A percentile compares a stretch with the other conserved stretches of the same genome.
Conservation (phyloP, 805 yeast species). For the Cyberlindnera maritima region DNA sequence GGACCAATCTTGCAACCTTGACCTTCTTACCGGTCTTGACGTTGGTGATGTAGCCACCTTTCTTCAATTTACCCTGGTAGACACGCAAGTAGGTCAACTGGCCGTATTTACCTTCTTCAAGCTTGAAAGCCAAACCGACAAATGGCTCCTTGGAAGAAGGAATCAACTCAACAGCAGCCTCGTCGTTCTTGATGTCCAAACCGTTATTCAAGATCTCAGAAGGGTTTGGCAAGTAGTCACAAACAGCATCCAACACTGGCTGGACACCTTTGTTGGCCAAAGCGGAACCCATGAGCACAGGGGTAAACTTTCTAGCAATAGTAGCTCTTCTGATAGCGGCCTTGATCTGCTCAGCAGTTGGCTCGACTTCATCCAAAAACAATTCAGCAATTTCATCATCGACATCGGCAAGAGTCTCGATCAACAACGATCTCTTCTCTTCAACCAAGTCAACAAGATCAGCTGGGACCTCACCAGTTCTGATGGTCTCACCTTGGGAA, state of each 20-base stretch:
- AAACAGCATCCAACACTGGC: slow-evolving; percentile 92
- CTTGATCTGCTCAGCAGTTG: slow-evolving; percentile 78
- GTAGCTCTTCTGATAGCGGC: slow-evolving; percentile 93
- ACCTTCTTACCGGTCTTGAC: slow-evolving; percentile 90
- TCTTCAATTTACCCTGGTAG: slow-evolving; percentile 91
- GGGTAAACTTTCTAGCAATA: slow-evolving; percentile 92
- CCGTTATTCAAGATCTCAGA: slow-evolving; percentile 90
- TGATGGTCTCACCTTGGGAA: slow-evolving; percentile 78
- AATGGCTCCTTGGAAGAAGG: slow-evolving; percentile 78
- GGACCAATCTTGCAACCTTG: slow-evolving; percentile 88
- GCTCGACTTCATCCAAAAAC: slow-evolving; percentile 85
- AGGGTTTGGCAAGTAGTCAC: slow-evolving; percentile 94
- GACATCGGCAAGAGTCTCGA: slow-evolving; percentile 95
- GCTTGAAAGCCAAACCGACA: slow-evolving; percentile 96
- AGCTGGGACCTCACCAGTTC: slow-evolving; percentile 68
- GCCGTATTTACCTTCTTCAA: slow-evolving; percentile 98
- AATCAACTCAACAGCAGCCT: slow-evolving; percentile 65
- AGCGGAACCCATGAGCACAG: slow-evolving; percentile 99
- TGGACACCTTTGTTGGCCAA: slow-evolving; percentile 95
- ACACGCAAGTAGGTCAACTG: slow-evolving; percentile 96
- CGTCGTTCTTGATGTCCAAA: slow-evolving; percentile 65
- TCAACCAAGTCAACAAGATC: slow-evolving; percentile 79
- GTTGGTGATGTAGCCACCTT: slow-evolving; percentile 86
- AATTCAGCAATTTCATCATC: slow-evolving; percentile 97
- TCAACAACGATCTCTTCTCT: slow-evolving; percentile 80